Conservation (phyloP, 345 rosid genomes). For the Clausena lansium region DNA sequence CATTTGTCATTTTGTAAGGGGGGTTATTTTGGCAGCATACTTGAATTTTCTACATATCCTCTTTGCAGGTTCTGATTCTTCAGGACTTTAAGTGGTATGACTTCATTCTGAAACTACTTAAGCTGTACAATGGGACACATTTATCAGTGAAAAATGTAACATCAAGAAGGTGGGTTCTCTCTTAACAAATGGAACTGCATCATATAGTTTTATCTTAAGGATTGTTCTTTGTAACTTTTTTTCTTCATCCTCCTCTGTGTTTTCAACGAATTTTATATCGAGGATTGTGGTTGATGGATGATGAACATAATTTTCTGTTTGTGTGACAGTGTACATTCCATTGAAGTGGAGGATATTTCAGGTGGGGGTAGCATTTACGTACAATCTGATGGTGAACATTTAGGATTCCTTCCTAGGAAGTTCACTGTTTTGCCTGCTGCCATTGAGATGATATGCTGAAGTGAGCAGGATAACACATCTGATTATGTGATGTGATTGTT, state of each 20-base stretch:
- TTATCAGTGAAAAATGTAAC: conserved; percentile 64
- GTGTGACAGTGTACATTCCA: conserved; percentile 58
- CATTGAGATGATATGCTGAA: conserved; percentile 70
- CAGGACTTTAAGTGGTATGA: conserved; percentile 94
- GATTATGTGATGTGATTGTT: neutral
- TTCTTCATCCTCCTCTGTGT: neutral
- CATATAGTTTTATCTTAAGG: neutral
- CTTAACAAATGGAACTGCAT: conserved; percentile 3
- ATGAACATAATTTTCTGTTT: neutral
- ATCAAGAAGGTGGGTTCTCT: conserved; percentile 56
- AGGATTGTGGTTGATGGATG: neutral
- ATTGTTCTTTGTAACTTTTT: neutral
- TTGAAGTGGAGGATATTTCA: conserved; percentile 73
- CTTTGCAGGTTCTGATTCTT: conserved; percentile 78
- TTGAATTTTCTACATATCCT: conserved; percentile 17
- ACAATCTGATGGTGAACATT: conserved; percentile 92
- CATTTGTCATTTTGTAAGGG: neutral
- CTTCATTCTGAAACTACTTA: conserved; percentile 71
- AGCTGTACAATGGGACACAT: conserved; percentile 86
- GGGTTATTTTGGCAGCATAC: neutral
- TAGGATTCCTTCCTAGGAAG: conserved; percentile 88
- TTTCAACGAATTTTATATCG: neutral
- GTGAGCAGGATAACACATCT: neutral
- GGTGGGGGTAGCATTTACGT: conserved; percentile 57
- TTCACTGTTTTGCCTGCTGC: conserved; percentile 65